Conservation (phyloP, 345 rosid species). For the Rhizophora apiculata region DNA sequence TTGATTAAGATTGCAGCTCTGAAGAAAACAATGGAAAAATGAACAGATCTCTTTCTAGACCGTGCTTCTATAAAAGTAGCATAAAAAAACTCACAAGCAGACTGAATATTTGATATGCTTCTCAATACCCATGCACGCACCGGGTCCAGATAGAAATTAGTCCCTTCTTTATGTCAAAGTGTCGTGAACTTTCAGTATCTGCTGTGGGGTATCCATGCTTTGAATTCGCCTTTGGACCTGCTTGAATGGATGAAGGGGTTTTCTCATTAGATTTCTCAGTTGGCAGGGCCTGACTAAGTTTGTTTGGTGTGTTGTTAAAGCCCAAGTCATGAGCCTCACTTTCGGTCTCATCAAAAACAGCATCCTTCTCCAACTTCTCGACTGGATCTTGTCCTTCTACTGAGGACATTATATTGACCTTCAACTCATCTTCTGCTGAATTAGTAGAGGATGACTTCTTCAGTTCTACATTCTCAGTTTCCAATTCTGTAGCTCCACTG, state of each 20-base stretch:
- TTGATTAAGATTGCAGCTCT: no score
- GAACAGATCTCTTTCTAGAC: no score
- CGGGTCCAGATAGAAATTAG: conserved; percentile 56
- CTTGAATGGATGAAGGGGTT: conserved; percentile 24
- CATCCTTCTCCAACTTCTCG: conserved; percentile 57
- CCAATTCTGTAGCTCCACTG: conserved; percentile 17
- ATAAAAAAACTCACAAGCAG: not conserved
- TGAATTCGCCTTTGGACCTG: conserved; percentile 32
- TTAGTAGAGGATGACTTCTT: conserved; percentile 30
- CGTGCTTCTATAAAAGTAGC: not conserved
- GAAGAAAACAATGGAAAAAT: no score
- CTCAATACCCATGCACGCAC: conserved; percentile 56
- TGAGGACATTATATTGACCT: conserved; percentile 27
- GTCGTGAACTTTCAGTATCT: conserved; percentile 17
- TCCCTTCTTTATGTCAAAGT: conserved; percentile 37
- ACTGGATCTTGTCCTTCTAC: conserved; percentile 43
- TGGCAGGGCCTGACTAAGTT: conserved; percentile 8
- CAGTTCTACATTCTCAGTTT: conserved; percentile 25
- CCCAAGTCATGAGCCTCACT: conserved; percentile 25
- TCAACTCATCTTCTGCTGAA: conserved; percentile 34
- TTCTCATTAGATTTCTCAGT: conserved; percentile 11
- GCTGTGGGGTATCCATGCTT: conserved; percentile 21
- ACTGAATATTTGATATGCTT: not conserved
- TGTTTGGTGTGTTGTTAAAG: conserved; percentile 9
- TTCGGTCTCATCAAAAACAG: conserved; percentile 47